phyloP scores from a whole-genome alignment of 2,329 filamentous ascomycete species.

The Westerdykella sp. region DNA sequence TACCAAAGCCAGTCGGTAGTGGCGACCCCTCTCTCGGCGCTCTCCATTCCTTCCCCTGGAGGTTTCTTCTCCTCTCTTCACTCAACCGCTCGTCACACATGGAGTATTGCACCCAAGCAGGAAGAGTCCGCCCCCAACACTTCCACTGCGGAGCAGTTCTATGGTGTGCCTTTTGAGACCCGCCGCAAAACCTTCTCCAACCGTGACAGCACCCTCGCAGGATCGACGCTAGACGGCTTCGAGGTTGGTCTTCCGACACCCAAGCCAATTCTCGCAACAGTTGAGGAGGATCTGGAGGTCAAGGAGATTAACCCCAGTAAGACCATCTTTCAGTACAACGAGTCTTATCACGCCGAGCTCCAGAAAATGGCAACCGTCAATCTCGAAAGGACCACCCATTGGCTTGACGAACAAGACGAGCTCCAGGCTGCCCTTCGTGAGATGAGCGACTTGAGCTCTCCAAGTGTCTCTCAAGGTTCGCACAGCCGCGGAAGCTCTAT shows the following conservation, averaged over 20 bases:
- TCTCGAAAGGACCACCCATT: slow-evolving; percentile 76
- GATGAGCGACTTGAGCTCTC: slow-evolving; percentile 45
- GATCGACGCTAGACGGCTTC: slow-evolving; percentile 31
- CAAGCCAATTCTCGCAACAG: slow-evolving; percentile 25
- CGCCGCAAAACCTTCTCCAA: slow-evolving; percentile 22
- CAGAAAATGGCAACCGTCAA: slow-evolving; percentile 65
- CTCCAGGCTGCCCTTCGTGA: slow-evolving; percentile 63
- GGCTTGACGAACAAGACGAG: slow-evolving; percentile 75
- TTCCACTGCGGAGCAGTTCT: slow-evolving; percentile 87
- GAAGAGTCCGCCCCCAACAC: slow-evolving; percentile 63
- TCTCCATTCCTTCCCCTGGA: slow-evolving; percentile 86
- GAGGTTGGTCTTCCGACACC: slow-evolving; percentile 27
- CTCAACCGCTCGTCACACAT: slow-evolving; percentile 69
- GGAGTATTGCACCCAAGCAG: slow-evolving; percentile 52
- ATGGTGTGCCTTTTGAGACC: slow-evolving; percentile 68
- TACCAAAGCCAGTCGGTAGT: slow-evolving; percentile 33
- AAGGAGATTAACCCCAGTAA: slow-evolving; percentile 57
- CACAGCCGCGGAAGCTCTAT: slow-evolving; percentile 33
- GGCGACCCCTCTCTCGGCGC: slow-evolving; percentile 63
- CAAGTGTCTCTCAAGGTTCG: slow-evolving; percentile 24
- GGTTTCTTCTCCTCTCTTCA: slow-evolving; percentile 87
- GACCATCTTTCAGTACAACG: slow-evolving; percentile 65
- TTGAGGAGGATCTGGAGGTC: slow-evolving; percentile 41
- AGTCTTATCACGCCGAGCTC: slow-evolving; percentile 68
- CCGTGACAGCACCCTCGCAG: slow-evolving; percentile 22